phyloP scores from a whole-genome alignment of 2,329 filamentous ascomycete genomes.

The Stagonosporopsis cucurbitacearum region DNA sequence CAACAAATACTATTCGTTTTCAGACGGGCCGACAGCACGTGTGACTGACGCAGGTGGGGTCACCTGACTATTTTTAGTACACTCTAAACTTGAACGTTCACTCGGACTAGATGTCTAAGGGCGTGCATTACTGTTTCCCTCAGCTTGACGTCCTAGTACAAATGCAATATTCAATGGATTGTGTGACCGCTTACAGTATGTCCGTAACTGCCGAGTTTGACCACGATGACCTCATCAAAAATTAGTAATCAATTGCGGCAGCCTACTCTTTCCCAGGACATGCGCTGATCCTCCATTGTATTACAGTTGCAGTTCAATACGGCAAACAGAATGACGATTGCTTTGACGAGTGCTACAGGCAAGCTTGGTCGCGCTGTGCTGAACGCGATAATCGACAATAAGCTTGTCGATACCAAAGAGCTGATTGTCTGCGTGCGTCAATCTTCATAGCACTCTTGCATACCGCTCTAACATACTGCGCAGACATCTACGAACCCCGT shows the following conservation, averaged over 20 bases:
- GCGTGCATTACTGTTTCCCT: neutral
- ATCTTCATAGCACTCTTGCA: too few relatives aligned
- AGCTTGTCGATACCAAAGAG: conserved; percentile 46
- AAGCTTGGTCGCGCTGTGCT: conserved; percentile 56
- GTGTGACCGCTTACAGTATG: neutral
- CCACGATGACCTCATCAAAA: conserved; percentile 12
- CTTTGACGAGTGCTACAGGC: conserved; percentile 54
- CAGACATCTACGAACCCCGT: conserved; percentile 32
- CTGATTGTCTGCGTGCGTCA: conserved; percentile 49
- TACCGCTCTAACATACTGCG: neutral
- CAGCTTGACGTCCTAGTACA: neutral
- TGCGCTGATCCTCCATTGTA: neutral
- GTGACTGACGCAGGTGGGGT: neutral
- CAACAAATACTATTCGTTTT: too few relatives aligned
- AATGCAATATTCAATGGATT: neutral
- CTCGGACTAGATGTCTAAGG: neutral
- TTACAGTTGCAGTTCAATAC: neutral
- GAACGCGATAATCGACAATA: conserved; percentile 50
- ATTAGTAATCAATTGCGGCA: conserved; percentile 6
- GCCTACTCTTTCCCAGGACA: neutral
- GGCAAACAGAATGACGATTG: conserved; percentile 32
- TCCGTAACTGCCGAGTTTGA: conserved; percentile 7
- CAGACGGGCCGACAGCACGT: neutral
- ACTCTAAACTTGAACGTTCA: neutral
- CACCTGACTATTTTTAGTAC: neutral